Evolutionary conservation across 1,284 basidiomycete species (phyloP).

Genomic region (Cyathus olla): DNA sequence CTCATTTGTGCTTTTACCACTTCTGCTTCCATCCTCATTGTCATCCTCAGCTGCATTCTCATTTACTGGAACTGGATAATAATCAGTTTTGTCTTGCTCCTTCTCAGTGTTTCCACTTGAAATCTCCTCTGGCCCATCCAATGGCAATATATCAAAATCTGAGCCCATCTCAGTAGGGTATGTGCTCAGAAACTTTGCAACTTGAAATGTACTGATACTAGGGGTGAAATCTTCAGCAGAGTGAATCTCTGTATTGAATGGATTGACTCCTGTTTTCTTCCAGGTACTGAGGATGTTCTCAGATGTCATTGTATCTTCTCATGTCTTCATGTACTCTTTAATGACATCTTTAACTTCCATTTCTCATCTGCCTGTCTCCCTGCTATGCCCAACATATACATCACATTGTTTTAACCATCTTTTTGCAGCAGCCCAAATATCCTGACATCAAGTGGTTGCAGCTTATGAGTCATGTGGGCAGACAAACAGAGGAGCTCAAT

Average conservation of each 20-base stretch:
- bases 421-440: constrained; percentile 40
- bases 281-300: constrained; percentile 32
- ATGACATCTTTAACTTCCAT: constrained; percentile 29
- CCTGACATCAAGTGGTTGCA: constrained; percentile 53
- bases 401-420: constrained; percentile 26
- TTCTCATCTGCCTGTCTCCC: constrained; percentile 9
- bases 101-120: too few relatives aligned
- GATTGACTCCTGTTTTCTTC: constrained; percentile 30
- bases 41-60: not conserved
- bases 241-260: constrained; percentile 26
- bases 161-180: not conserved
- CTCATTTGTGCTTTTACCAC: not conserved
- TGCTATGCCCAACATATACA: constrained; percentile 11
- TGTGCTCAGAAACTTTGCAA: not conserved
- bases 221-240: not conserved
- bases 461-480: constrained; percentile 49
- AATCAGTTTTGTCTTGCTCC: not conserved
- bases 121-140: not conserved
- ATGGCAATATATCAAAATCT: not conserved
- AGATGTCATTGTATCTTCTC: constrained; percentile 21
- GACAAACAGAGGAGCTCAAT: constrained; percentile 47
- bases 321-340: constrained; percentile 31
- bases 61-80: too few relatives aligned
- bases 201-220: not conserved
- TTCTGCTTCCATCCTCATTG: not conserved